These are phyloP conservation scores for Tylopilus subfusipes DNA, from an alignment of 768 basidiomycete species.

Conservation along the genomic window DNA sequence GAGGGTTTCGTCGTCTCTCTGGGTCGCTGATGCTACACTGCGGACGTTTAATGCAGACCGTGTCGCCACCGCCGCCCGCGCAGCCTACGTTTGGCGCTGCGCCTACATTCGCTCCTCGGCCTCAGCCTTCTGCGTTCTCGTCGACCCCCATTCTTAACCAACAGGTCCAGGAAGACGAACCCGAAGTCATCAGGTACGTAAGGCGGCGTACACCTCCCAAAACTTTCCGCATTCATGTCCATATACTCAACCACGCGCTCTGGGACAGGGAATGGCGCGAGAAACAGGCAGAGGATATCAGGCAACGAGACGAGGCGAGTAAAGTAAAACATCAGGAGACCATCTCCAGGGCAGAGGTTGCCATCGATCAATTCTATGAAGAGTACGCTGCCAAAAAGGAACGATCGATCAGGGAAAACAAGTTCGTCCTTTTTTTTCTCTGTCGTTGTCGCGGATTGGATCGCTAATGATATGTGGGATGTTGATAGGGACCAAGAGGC, in stretches of 20 bases:
- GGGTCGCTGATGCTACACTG: background rate
- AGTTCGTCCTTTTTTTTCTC: slow-evolving; percentile 44
- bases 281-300: slow-evolving; percentile 81
- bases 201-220: no score
- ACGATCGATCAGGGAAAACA: slow-evolving; percentile 89
- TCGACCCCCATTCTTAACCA: slow-evolving; percentile 74
- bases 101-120: slow-evolving; percentile 70
- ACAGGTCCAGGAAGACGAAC: slow-evolving; percentile 71
- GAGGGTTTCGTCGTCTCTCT: slow-evolving; percentile 13
- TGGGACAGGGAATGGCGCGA: slow-evolving; percentile 78
- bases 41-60: slow-evolving; percentile 23
- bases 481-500: slow-evolving; percentile 76
- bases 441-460: background rate
- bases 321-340: slow-evolving; percentile 77
- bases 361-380: slow-evolving; percentile 90
- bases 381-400: slow-evolving; percentile 87
- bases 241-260: background rate
- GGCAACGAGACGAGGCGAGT: slow-evolving; percentile 75
- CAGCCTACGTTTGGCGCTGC: slow-evolving; percentile 45
- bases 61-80: slow-evolving; percentile 29
- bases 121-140: slow-evolving; percentile 66
- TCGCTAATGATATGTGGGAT: background rate
- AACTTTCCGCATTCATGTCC: background rate
- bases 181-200: slow-evolving; percentile 77
- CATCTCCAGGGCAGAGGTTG: slow-evolving; percentile 75